Evolutionary conservation across 2,329 filamentous ascomycete species (phyloP).

Genomic region (Aspergillus persii): DNA sequence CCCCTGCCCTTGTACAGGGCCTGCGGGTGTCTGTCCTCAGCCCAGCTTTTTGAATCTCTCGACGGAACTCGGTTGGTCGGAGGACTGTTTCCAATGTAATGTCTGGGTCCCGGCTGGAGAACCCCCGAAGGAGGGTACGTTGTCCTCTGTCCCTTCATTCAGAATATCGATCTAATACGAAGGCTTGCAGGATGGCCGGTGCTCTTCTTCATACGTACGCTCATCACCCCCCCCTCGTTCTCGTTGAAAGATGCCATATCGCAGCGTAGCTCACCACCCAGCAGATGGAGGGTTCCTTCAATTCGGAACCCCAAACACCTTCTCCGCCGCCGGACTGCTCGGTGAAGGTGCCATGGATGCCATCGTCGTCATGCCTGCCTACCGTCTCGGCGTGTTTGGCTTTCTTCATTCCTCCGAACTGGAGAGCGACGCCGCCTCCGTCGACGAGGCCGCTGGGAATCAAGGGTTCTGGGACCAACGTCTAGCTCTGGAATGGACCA

Average conservation of each 20-base stretch:
- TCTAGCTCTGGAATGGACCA: conserved; percentile 56
- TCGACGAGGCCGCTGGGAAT: conserved; percentile 46
- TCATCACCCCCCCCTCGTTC: background rate
- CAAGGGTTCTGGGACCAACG: conserved; percentile 59
- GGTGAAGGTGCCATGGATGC: conserved; percentile 49
- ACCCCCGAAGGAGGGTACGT: conserved; percentile 36
- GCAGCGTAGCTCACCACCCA: background rate
- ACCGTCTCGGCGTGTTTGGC: conserved; percentile 57
- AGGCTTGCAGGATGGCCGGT: conserved; percentile 53
- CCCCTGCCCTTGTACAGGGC: conserved; percentile 47
- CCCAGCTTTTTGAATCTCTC: conserved; percentile 34
- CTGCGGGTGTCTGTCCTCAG: conserved; percentile 51
- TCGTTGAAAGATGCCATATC: no score
- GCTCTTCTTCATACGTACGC: conserved; percentile 56
- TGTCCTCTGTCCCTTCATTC: background rate
- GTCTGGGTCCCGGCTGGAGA: conserved; percentile 53
- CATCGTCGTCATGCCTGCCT: conserved; percentile 56
- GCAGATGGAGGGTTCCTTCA: conserved; percentile 58
- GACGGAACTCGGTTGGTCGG: conserved; percentile 38
- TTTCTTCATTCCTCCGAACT: conserved; percentile 54
- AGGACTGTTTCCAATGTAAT: conserved; percentile 58
- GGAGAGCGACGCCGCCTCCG: conserved; percentile 38
- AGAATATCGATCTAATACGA: background rate
- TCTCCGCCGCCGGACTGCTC: conserved; percentile 47
- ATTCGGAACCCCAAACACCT: conserved; percentile 52